These are phyloP conservation scores for Arthrobotrys musiformis DNA, from an alignment of 2,329 filamentous ascomycete species.

Conservation along the genomic window DNA sequence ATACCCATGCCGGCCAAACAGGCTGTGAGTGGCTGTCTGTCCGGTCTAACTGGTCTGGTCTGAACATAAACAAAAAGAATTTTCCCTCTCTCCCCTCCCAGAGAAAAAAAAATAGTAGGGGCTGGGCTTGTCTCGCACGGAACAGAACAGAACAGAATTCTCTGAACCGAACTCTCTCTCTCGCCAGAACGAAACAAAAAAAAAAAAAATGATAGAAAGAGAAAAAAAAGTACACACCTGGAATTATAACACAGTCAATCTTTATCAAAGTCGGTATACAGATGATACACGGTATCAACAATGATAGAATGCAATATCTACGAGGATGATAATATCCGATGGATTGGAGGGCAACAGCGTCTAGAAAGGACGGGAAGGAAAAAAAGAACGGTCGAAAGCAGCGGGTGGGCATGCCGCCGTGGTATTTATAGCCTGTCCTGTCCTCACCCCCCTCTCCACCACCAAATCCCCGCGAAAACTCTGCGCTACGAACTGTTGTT, in stretches of 20 bases:
- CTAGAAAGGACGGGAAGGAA: slow-evolving; percentile 5
- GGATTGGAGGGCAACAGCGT: not conserved
- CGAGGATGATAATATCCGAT: not conserved
- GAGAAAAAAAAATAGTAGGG: slow-evolving; percentile 21
- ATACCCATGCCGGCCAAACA: too few species aligned
- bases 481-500: not conserved
- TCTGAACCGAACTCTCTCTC: too few species aligned
- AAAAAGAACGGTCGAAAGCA: slow-evolving; percentile 1
- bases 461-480: slow-evolving; percentile 4
- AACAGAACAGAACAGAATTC: too few species aligned
- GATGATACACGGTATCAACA: not conserved
- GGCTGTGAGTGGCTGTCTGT: not conserved
- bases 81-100: not conserved
- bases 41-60: not conserved
- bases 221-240: not conserved
- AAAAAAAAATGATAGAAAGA: not conserved
- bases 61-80: slow-evolving; percentile 14
- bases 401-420: slow-evolving; percentile 46
- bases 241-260: not conserved
- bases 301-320: too few species aligned
- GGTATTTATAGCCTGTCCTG: slow-evolving; percentile 48
- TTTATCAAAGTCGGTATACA: too few species aligned
- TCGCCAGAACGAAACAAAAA: not conserved
- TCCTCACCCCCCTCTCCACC: too few species aligned
- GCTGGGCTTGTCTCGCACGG: too few species aligned